Percentiles rank a stretch among this genome's conserved stretches.
phyloP scores from a whole-genome alignment of 257 asterid genomes.

The Rauvolfia tetraphylla region DNA sequence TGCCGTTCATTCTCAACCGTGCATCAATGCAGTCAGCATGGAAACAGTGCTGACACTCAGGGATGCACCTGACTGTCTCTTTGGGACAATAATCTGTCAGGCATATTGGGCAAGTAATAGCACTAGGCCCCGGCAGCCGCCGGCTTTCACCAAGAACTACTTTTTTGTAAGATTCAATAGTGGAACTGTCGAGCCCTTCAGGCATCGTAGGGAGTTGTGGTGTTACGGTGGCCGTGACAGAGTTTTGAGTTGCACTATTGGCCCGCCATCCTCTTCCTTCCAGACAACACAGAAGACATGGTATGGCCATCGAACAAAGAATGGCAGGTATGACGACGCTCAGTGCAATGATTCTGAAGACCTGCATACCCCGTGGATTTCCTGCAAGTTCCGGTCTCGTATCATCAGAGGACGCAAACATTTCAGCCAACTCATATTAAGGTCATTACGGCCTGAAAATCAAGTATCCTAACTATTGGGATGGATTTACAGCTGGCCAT shows the following conservation, averaged over 20 bases:
- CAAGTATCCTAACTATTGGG: not conserved
- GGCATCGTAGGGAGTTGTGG: conserved; percentile 11
- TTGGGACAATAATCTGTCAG: conserved; percentile 58
- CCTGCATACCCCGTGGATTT: conserved; percentile 4
- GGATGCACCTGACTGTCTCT: conserved; percentile 58
- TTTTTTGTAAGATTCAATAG: conserved; percentile 59
- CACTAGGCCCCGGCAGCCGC: conserved; percentile 59
- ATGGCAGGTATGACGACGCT: conserved; percentile 32
- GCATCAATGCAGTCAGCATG: conserved; percentile 82
- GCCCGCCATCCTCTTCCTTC: conserved; percentile 4
- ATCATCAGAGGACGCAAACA: not conserved
- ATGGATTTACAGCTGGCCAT: no score
- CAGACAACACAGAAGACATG: conserved; percentile 21
- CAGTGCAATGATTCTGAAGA: conserved; percentile 23
- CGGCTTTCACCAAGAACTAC: conserved; percentile 67
- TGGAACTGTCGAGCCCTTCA: conserved; percentile 59
- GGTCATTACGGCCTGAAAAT: not conserved
- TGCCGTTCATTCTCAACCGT: conserved; percentile 59
- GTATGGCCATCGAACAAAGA: conserved; percentile 16
- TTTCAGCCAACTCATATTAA: not conserved
- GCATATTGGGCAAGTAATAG: conserved; percentile 71
- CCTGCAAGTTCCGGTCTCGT: conserved; percentile 8
- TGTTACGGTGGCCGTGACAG: conserved; percentile 18
- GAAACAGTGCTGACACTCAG: conserved; percentile 75
- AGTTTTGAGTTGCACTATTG: conserved; percentile 16